Evolutionary conservation across 1,284 basidiomycete genomes (phyloP).

Genomic region (Ceratobasidium papillatum): DNA sequence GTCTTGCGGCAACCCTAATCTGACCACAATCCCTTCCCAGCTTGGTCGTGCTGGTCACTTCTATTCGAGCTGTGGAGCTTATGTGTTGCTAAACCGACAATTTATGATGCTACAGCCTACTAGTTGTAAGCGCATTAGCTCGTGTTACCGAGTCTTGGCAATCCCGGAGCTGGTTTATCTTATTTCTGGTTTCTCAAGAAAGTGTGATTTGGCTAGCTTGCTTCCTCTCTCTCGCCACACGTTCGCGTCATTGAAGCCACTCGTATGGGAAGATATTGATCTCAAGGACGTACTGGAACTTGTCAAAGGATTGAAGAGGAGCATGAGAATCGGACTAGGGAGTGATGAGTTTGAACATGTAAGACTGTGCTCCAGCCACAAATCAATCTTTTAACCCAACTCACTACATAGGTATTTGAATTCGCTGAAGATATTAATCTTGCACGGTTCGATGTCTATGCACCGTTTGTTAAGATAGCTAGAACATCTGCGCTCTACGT

Average conservation of each 20-base stretch:
- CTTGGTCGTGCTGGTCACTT: too few relatives aligned
- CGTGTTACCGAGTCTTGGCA: not conserved
- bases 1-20: constrained; percentile 26
- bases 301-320: not conserved
- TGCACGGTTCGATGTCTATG: not conserved
- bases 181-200: not conserved
- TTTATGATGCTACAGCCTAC: not conserved
- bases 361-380: not conserved
- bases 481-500: not conserved
- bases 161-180: not conserved
- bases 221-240: not conserved
- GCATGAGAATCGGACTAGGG: not conserved
- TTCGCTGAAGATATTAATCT: not conserved
- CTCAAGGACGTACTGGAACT: not conserved
- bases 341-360: too few relatives aligned
- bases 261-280: constrained; percentile 7
- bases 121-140: not conserved
- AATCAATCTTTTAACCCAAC: too few relatives aligned
- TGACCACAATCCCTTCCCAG: too few relatives aligned
- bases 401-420: not conserved
- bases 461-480: not conserved
- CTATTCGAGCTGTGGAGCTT: too few relatives aligned
- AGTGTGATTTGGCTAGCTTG: not conserved
- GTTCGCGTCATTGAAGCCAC: not conserved
- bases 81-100: not conserved